Percentiles rank a stretch among this genome's conserved stretches.
phyloP scores from a whole-genome alignment of 495 filamentous ascomycete species.

The Aspergillus kassunensis region DNA sequence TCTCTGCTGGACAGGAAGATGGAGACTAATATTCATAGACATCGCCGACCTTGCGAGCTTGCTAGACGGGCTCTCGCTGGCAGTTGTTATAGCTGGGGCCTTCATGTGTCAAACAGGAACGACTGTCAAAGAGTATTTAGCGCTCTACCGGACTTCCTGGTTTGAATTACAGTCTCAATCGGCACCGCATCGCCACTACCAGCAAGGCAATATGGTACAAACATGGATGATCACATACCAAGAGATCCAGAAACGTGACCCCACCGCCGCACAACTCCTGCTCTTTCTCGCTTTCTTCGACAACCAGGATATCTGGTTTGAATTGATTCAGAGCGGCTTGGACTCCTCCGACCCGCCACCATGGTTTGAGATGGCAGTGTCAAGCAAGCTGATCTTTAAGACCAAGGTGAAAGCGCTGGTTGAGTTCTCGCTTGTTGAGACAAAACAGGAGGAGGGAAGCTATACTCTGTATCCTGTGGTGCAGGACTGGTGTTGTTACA shows the following conservation, averaged over 20 bases:
- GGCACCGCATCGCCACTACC: conserved; percentile 28
- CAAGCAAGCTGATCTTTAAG: conserved; percentile 28
- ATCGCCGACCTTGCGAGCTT: conserved; percentile 17
- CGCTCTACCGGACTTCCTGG: conserved; percentile 40
- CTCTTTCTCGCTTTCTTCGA: conserved; percentile 44
- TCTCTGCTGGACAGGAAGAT: neutral
- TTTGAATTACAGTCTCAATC: conserved; percentile 29
- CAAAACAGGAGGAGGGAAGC: conserved; percentile 25
- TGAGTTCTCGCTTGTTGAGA: conserved; percentile 29
- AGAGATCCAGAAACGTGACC: conserved; percentile 32
- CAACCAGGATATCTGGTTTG: conserved; percentile 50
- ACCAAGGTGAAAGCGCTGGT: conserved; percentile 24
- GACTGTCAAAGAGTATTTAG: conserved; percentile 31
- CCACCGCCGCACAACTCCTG: conserved; percentile 35
- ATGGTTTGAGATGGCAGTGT: conserved; percentile 28
- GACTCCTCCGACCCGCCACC: conserved; percentile 14
- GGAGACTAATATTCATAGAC: conserved; percentile 22
- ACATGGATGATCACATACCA: conserved; percentile 46
- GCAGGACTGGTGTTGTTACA: conserved; percentile 32
- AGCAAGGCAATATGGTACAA: conserved; percentile 35
- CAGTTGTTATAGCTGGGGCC: conserved; percentile 39
- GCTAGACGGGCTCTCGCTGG: conserved; percentile 41
- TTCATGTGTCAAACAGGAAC: conserved; percentile 37
- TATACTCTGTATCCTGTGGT: conserved; percentile 33
- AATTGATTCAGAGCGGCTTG: conserved; percentile 27